These are phyloP conservation scores for Linnemannia hyalina DNA, from an alignment of 192 early-diverging fungal genomes.

Conservation along the genomic window DNA sequence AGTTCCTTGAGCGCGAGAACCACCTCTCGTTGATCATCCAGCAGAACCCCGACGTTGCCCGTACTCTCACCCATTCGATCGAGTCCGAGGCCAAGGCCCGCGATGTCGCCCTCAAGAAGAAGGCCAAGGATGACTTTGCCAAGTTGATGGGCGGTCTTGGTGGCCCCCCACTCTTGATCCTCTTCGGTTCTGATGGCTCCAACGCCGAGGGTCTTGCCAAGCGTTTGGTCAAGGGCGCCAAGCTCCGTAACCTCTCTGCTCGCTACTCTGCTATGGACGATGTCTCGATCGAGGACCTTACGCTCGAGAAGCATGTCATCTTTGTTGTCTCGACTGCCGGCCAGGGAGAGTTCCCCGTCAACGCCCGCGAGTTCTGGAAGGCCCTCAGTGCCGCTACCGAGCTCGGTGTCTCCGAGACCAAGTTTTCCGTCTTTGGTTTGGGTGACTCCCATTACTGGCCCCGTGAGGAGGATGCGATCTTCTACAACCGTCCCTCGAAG, in stretches of 20 bases:
- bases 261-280: constrained; percentile 87
- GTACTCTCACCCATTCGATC: constrained; percentile 67
- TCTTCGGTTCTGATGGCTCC: constrained; percentile 93
- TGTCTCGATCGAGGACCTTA: constrained; percentile 83
- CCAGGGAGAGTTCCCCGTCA: constrained; percentile 96
- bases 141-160: constrained; percentile 80
- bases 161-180: constrained; percentile 83
- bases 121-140: constrained; percentile 76
- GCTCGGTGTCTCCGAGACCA: constrained; percentile 73
- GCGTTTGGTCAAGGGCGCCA: constrained; percentile 85
- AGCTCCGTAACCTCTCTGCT: constrained; percentile 86
- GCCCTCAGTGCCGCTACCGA: constrained; percentile 73
- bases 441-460: constrained; percentile 99
- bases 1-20: constrained; percentile 89
- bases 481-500: constrained; percentile 93
- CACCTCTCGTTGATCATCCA: constrained; percentile 82
- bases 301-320: constrained; percentile 82
- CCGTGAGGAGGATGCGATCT: constrained; percentile 87
- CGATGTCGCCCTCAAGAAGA: constrained; percentile 72
- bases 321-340: constrained; percentile 90
- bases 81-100: constrained; percentile 75
- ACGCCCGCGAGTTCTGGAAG: constrained; percentile 92
- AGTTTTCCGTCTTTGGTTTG: constrained; percentile 88
- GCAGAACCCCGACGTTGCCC: constrained; percentile 74
- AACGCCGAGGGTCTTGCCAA: constrained; percentile 89